Base-by-base conservation (phyloP, 805 yeast genomes). In the Pichia californica region DNA sequence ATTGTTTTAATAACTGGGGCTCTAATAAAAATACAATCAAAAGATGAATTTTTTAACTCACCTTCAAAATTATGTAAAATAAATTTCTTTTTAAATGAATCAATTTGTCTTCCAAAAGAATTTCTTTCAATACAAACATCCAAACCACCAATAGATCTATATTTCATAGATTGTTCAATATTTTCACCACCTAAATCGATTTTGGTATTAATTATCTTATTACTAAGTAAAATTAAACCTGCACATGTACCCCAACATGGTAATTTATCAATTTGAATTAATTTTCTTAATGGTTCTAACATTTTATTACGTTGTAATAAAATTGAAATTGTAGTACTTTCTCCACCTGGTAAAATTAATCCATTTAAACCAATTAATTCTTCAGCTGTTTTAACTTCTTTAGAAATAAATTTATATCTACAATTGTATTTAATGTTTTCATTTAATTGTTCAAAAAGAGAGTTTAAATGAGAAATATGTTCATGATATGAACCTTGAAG, bases 241-340 rank as follows among this genome's bases (percentile, higher is more conserved):
- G 94, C 94, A 61, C 94, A 85, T 1, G 94, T 85, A 0, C 94
- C 94, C 94, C 94, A 85, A 11, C 78, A 73, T 1, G 85, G 79
- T 9, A 59, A 42, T 47, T 73, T 74, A 18, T 64, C 63, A 7
- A 71, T 63, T 38, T 71, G 67, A 20, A 79, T 76, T 57, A 74
- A 77, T 11, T 65, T 56, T 32, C 69, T 61, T 43, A 84, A 63
- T 2, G 83, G 82, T 21, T 70, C 68, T 16, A 80, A 62, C 53
- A 84, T 56, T 1, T 76, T 74, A 0, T 79, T 73, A 43, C 88
- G 64, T 56, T 82, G 83, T 1, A 91, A 83, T 29, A 84, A 76
- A 25, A 81, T 64, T 0, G 89, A 79, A 50, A 85, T 83, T 3
- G 86, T 58, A 1, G 86, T 80, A 26, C 81, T 74, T 57, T 81